Base-by-base conservation (phyloP, 768 basidiomycete genomes). In the Neoboletus brunneissimus region DNA sequence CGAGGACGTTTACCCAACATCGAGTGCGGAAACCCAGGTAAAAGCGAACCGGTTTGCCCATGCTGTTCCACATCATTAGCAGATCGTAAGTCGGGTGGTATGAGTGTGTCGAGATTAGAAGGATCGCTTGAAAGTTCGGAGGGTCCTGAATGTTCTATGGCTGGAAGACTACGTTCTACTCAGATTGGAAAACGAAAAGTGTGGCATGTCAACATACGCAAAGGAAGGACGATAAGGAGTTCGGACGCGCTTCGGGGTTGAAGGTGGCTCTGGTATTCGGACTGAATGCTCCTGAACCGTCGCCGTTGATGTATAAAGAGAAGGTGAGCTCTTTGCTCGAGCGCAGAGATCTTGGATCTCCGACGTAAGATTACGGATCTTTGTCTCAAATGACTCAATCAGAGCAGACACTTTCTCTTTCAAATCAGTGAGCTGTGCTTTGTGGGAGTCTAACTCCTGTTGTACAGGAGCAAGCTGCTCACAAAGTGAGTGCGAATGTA, bases 1-100 rank as follows among this genome's bases (percentile, higher is more conserved):
- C 87, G 77, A 49, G 76, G 79, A 34, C 86, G 82, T 67, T 89
- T 90, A n/a, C 88, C 88, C 18, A 89, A 76, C 31, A 77, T 73
- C 22, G 72, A 78, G 42, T 77, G 75, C 4, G 79, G 70, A 55
- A 77, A 66, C 12, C 76, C 79, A 41, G 79, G 66, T 18, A 72
- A 56, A 43, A 72, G 61, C 41, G 48, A 57, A 35, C 64, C 54
- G 13, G 53, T 23, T 37, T 64, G 61, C 18, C 44, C 56, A 25
- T 56, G 56, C 27, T 58, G 59, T 23, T 60, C 64, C 34, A 27
- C 38, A 10, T 58, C 58, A 37, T 54, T 35, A 22, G 22, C n/a
- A 11, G 58, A 25, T 49, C 48, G 58, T 44, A 27, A 49, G 47
- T 59, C 60, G 18, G 58, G 41, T 48, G 41, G 61, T 12, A 35